Evolutionary conservation across 441 rosid genomes (phyloP).

Genomic region (Omphalea diandra): DNA sequence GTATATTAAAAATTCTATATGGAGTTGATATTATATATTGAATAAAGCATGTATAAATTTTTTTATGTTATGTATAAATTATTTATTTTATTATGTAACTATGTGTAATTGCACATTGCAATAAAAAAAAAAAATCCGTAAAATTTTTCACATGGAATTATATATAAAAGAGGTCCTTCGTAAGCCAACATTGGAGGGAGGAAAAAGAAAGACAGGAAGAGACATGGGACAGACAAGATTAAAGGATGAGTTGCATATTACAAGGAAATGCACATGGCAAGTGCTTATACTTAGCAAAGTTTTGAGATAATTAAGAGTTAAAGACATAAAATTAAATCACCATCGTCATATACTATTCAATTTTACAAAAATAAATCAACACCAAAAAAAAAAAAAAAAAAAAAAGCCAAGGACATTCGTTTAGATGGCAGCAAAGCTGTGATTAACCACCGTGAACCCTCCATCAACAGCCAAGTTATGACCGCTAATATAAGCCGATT

Average conservation of each 20-base stretch:
- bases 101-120: too few species aligned
- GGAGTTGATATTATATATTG: too few species aligned
- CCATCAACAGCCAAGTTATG: constrained; percentile 84
- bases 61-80: too few species aligned
- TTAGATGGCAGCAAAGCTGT: constrained; percentile 21
- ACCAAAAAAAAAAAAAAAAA: neutral
- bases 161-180: too few species aligned
- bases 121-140: too few species aligned
- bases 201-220: neutral
- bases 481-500: constrained; percentile 70
- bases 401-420: neutral
- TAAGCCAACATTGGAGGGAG: too few species aligned
- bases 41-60: too few species aligned
- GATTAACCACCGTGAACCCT: constrained; percentile 65
- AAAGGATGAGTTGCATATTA: constrained; percentile 29
- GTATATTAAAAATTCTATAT: too few species aligned
- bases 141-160: too few species aligned
- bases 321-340: constrained; percentile 22
- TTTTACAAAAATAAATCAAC: neutral
- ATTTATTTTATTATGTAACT: too few species aligned
- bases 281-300: constrained; percentile 30
- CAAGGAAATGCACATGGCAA: constrained; percentile 49
- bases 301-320: too few species aligned
- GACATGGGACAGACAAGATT: too few species aligned
- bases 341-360: neutral